Conservation (phyloP, 129 eudicot species). For the Daucus carota region DH1_v3.0 NC_030381.2:36404501-36405000, state of each 20-base stretch:
- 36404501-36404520: background rate
- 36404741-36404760: constrained; percentile 11
- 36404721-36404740: background rate
- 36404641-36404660: background rate
- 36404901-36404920: background rate
- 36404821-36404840: constrained; percentile 12
- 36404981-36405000: background rate
- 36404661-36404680: background rate
- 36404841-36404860: background rate
- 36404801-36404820: constrained; percentile 15
- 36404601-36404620: background rate
- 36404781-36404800: constrained; percentile 14
- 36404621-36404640: constrained; percentile 13
- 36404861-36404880: background rate
- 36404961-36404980: background rate
- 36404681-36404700: background rate
- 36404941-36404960: no score
- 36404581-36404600: background rate
- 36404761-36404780: constrained; percentile 7
- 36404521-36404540: background rate
- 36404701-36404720: background rate
- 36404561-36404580: constrained; percentile 4
- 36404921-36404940: no score
- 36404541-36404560: constrained; percentile 9
- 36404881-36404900: background rate